These are phyloP conservation scores for Neolentinus lepideus DNA, from an alignment of 1,284 basidiomycete species.

Conservation along the genomic window DNA sequence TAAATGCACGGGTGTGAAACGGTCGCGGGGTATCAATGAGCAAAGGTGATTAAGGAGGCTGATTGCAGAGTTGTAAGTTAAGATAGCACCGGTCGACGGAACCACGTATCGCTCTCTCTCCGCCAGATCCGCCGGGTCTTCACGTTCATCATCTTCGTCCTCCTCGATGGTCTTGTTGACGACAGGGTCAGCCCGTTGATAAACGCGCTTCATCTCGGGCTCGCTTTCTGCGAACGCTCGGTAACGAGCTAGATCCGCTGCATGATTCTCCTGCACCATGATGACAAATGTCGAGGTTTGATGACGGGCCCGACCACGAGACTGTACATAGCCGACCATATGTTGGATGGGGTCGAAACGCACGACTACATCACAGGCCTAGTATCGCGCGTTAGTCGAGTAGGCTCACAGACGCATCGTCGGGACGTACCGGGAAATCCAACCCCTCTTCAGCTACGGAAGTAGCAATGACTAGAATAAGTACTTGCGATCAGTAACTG, in stretches of 20 bases:
- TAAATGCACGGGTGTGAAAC: constrained; percentile 49
- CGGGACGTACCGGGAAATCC: constrained; percentile 62
- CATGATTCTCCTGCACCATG: constrained; percentile 63
- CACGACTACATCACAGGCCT: constrained; percentile 81
- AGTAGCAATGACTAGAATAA: constrained; percentile 63
- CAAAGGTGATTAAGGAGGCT: constrained; percentile 66
- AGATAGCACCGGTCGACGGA: constrained; percentile 60
- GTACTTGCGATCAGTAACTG: constrained; percentile 1
- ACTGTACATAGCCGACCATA: constrained; percentile 80
- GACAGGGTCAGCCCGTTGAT: constrained; percentile 40
- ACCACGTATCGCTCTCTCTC: constrained; percentile 68
- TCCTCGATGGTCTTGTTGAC: constrained; percentile 28
- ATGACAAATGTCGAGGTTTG: constrained; percentile 70
- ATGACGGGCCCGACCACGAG: constrained; percentile 75
- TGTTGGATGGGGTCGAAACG: constrained; percentile 74
- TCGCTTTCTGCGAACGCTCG: constrained; percentile 51
- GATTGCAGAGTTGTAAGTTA: constrained; percentile 72
- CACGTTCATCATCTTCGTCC: constrained; percentile 36
- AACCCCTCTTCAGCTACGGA: constrained; percentile 85
- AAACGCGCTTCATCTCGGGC: constrained; percentile 52
- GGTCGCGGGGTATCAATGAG: constrained; percentile 65
- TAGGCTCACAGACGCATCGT: constrained; percentile 5
- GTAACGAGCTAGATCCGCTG: constrained; percentile 49
- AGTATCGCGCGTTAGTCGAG: constrained; percentile 4
- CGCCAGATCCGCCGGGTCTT: constrained; percentile 43